These are phyloP conservation scores for Abrus pulchellus DNA, from an alignment of 306 rosid species.

Conservation along the genomic window DNA sequence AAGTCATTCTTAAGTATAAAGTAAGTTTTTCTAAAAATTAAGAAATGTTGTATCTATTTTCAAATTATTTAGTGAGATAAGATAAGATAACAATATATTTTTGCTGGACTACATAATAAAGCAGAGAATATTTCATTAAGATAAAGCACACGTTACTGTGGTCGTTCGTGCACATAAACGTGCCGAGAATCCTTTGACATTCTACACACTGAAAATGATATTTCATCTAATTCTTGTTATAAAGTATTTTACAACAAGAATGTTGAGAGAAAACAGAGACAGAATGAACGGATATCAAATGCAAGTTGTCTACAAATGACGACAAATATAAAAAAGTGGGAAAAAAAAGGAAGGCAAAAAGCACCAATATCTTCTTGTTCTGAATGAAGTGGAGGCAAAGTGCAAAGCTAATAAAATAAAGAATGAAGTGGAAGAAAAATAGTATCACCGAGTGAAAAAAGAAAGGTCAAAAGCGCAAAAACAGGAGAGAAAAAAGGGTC, in stretches of 20 bases:
- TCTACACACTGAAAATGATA: conserved; percentile 10
- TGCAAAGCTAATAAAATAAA: neutral
- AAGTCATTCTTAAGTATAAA: neutral
- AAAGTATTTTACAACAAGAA: neutral
- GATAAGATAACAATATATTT: neutral
- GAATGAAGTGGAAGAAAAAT: neutral
- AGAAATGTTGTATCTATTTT: neutral
- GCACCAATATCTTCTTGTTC: conserved; percentile 12
- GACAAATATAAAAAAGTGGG: conserved; percentile 35
- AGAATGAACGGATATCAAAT: conserved; percentile 21
- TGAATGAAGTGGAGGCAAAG: conserved; percentile 25
- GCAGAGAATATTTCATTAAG: neutral
- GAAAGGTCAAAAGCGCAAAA: neutral
- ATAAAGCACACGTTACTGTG: neutral
- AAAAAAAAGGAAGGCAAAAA: conserved; percentile 23
- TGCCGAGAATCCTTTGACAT: conserved; percentile 26
- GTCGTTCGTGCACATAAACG: conserved; percentile 1
- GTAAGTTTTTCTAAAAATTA: neutral
- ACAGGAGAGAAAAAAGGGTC: neutral
- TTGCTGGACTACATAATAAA: neutral
- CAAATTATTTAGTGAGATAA: neutral
- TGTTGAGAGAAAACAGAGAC: conserved; percentile 18
- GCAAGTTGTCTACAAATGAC: conserved; percentile 31
- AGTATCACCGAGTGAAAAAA: neutral
- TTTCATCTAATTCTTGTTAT: conserved; percentile 26